Evolutionary conservation across 148 eudicot genomes (phyloP).

Genomic region (Vaccinium myrtillus): DNA sequence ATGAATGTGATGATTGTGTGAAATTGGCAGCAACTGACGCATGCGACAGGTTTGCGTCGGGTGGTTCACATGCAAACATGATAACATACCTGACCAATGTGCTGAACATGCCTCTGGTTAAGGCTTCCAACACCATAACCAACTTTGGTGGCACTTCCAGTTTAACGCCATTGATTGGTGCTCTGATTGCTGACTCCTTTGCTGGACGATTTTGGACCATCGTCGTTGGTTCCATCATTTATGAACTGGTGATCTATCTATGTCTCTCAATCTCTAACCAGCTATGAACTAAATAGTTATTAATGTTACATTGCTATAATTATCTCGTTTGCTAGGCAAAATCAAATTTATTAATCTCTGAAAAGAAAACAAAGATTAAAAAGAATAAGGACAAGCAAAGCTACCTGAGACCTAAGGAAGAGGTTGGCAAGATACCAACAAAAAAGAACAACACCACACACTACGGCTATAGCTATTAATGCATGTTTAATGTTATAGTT

Average conservation of each 20-base stretch:
- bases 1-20: background rate
- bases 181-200: constrained; percentile 66
- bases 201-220: constrained; percentile 84
- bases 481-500: too few relatives aligned
- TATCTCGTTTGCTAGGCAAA: too few relatives aligned
- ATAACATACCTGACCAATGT: constrained; percentile 69
- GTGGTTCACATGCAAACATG: constrained; percentile 73
- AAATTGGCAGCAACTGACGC: constrained; percentile 61
- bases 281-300: background rate
- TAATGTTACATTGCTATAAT: too few relatives aligned
- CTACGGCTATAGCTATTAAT: too few relatives aligned
- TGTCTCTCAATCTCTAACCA: background rate
- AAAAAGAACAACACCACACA: too few relatives aligned
- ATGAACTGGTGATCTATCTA: constrained; percentile 47
- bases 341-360: too few relatives aligned
- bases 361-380: too few relatives aligned
- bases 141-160: constrained; percentile 61
- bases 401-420: too few relatives aligned
- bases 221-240: constrained; percentile 56
- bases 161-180: constrained; percentile 74
- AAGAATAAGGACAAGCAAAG: too few relatives aligned
- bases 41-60: constrained; percentile 67
- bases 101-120: constrained; percentile 67
- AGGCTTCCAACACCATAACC: constrained; percentile 69
- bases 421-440: too few relatives aligned